phyloP scores from a whole-genome alignment of 2,329 filamentous ascomycete genomes.

The Colletotrichum navitas region DNA sequence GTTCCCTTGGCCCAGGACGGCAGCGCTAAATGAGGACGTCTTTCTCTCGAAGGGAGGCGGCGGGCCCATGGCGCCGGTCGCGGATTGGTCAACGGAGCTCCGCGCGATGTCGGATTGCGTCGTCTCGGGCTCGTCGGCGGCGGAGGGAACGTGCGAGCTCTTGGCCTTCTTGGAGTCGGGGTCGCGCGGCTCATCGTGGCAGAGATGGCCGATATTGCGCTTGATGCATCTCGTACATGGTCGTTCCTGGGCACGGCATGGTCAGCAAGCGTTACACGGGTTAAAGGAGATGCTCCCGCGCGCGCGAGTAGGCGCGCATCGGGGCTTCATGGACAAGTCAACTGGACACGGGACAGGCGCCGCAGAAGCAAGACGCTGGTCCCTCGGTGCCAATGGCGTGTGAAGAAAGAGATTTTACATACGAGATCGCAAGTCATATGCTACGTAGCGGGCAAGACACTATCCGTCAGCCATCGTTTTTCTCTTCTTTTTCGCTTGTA shows the following conservation, averaged over 20 bases:
- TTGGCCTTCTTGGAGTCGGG: constrained; percentile 84
- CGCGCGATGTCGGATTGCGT: constrained; percentile 61
- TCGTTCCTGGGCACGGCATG: constrained; percentile 76
- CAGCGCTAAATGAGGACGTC: constrained; percentile 41
- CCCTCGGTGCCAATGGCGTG: background rate
- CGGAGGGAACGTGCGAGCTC: constrained; percentile 68
- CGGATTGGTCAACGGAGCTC: constrained; percentile 66
- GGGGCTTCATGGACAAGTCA: background rate
- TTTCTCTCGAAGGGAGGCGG: constrained; percentile 60
- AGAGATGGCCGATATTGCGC: constrained; percentile 97
- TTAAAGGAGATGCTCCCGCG: background rate
- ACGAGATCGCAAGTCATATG: constrained; percentile 95
- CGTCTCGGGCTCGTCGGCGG: constrained; percentile 71
- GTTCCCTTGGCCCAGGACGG: constrained; percentile 62
- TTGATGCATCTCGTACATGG: constrained; percentile 98
- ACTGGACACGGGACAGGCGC: constrained; percentile 44
- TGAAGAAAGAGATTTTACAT: constrained; percentile 59
- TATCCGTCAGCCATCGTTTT: constrained; percentile 59
- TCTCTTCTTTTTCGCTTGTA: constrained; percentile 28
- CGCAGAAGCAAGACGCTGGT: constrained; percentile 25
- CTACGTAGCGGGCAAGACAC: constrained; percentile 63
- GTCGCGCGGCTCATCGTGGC: constrained; percentile 96
- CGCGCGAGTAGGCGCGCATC: background rate
- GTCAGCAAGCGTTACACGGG: constrained; percentile 49
- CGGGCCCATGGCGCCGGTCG: constrained; percentile 66